These are phyloP conservation scores for Polymyxa betae DNA, from an alignment of 208 protist genomes.

Conservation along the genomic window DNA sequence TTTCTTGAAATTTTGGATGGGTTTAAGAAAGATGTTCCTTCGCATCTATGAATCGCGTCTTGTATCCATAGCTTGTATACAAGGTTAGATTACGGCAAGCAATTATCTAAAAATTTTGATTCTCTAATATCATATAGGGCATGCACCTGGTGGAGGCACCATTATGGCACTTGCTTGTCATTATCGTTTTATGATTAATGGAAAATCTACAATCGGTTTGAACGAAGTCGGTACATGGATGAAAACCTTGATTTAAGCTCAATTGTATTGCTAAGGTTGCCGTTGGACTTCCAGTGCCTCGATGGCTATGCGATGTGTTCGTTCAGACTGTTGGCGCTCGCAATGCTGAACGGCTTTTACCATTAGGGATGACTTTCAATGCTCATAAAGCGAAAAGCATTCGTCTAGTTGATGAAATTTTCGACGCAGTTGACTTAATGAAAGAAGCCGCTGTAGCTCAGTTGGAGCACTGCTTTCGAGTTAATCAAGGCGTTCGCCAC, in stretches of 20 bases:
- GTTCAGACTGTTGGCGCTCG: conserved; percentile 7
- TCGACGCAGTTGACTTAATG: background rate
- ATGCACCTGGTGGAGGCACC: conserved; percentile 19
- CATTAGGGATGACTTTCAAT: background rate
- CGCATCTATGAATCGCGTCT: conserved; percentile 8
- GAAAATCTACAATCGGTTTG: conserved; percentile 16
- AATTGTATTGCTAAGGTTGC: background rate
- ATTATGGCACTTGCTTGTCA: conserved; percentile 16
- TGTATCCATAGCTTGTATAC: conserved; percentile 39
- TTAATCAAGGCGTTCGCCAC: conserved; percentile 16
- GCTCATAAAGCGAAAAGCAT: conserved; percentile 39
- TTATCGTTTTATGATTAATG: conserved; percentile 48
- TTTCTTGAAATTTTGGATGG: background rate
- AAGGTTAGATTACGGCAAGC: background rate
- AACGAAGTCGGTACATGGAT: background rate
- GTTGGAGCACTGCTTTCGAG: background rate
- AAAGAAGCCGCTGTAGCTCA: background rate
- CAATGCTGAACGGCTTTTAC: background rate
- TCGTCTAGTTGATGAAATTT: background rate
- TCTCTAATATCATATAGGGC: background rate
- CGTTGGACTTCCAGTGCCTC: background rate
- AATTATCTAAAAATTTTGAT: background rate
- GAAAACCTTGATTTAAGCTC: background rate
- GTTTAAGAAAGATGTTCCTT: conserved; percentile 18
- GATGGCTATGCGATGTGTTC: conserved; percentile 52